Conservation (phyloP, 106 monocot species). For the Xerophyta viscosa region DNA sequence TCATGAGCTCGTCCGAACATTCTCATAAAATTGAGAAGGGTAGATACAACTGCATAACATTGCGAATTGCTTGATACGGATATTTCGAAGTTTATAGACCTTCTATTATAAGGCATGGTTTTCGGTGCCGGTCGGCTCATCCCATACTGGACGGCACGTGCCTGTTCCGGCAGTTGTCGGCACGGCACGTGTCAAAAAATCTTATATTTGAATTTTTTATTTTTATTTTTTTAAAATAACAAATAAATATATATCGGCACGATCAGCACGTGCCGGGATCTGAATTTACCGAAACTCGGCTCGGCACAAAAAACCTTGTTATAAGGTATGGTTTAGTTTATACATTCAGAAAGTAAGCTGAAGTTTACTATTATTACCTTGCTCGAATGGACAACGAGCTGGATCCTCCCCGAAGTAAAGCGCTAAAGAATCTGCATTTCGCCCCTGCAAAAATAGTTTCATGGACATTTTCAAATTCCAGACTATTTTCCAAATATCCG, state of each 20-base stretch:
- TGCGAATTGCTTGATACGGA: neutral
- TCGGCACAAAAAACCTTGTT: too few species aligned
- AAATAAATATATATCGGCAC: too few species aligned
- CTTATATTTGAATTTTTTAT: too few species aligned
- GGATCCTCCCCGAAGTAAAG: conserved; percentile 62
- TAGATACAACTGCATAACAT: conserved; percentile 38
- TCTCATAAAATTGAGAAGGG: conserved; percentile 50
- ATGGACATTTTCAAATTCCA: neutral
- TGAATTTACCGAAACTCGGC: neutral
- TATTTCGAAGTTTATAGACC: neutral
- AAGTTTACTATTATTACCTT: conserved; percentile 23
- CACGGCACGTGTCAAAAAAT: too few species aligned
- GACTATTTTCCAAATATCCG: too few species aligned
- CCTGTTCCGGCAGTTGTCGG: too few species aligned
- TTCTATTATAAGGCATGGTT: too few species aligned
- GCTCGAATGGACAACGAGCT: conserved; percentile 52
- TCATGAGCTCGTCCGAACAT: conserved; percentile 43
- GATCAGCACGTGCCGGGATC: too few species aligned
- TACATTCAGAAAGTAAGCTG: neutral
- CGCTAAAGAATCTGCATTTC: conserved; percentile 54
- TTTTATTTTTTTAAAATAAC: too few species aligned
- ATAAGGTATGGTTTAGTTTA: too few species aligned
- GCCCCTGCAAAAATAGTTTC: conserved; percentile 29
- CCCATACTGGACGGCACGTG: too few species aligned
- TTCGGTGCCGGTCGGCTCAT: too few species aligned